phyloP scores from a whole-genome alignment of 805 yeast genomes.

The Debaryomyces castellii region DNA sequence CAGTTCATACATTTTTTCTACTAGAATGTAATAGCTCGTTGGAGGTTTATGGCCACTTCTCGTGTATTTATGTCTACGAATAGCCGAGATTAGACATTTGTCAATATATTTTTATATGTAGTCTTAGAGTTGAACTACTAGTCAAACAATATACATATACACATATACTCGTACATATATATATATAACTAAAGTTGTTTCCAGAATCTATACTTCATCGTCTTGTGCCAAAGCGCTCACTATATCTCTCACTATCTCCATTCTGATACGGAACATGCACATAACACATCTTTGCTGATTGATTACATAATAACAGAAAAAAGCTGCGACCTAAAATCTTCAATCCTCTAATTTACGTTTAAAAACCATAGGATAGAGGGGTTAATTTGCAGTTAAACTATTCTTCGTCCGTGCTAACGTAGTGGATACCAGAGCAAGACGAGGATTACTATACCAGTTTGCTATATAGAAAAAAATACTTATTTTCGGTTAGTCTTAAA shows the following conservation, averaged over 20 bases:
- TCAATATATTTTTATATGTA: too few species aligned
- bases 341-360: slow-evolving; percentile 1
- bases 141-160: too few species aligned
- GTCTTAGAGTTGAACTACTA: too few species aligned
- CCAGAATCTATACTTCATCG: too few species aligned
- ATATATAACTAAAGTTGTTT: too few species aligned
- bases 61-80: not conserved
- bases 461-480: not conserved
- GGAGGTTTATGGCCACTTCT: not conserved
- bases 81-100: not conserved
- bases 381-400: not conserved
- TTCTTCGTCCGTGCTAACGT: not conserved
- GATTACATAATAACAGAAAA: slow-evolving; percentile 2
- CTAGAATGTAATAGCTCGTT: too few species aligned
- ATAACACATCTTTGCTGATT: not conserved
- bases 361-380: not conserved
- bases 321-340: slow-evolving; percentile 3
- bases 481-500: not conserved
- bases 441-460: not conserved
- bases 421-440: not conserved
- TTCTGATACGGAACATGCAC: not conserved
- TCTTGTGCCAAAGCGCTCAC: too few species aligned
- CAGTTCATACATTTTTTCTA: too few species aligned
- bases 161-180: not conserved
- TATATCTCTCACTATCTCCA: not conserved